Evolutionary conservation across 495 filamentous ascomycete species (phyloP).

Genomic region (Aspergillus hancockii): DNA sequence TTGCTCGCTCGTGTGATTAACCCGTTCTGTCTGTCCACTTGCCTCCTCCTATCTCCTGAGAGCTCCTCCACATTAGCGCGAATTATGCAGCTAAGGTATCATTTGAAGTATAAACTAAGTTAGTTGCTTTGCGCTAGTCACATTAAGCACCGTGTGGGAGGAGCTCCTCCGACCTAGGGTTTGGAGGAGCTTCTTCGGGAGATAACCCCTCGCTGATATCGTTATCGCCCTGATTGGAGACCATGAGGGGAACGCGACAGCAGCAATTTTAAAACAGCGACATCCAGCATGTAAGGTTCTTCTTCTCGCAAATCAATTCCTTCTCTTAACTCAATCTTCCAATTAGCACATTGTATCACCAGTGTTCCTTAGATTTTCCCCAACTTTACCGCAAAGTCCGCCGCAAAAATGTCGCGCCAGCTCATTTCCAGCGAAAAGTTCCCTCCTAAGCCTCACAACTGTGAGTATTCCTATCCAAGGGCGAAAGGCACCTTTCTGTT

Average conservation of each 20-base stretch:
- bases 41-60: too few relatives aligned
- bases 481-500: too few relatives aligned
- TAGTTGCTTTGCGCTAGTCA: neutral
- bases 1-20: neutral
- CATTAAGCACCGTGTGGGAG: neutral
- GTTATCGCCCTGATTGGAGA: neutral
- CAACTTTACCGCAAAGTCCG: too few relatives aligned
- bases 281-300: neutral
- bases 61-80: neutral
- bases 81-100: neutral
- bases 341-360: neutral
- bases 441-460: conserved; percentile 44
- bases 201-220: neutral
- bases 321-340: neutral
- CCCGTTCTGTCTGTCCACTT: too few relatives aligned
- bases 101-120: neutral
- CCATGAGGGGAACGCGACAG: neutral
- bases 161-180: neutral
- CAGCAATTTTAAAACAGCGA: neutral
- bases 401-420: conserved; percentile 40
- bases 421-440: conserved; percentile 45
- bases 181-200: neutral
- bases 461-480: conserved; percentile 24
- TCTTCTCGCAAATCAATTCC: neutral
- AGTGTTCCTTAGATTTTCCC: too few relatives aligned